These are phyloP conservation scores for Paramecium octaurelia DNA, from an alignment of 73 alveolate genomes.

Conservation along the genomic window DNA sequence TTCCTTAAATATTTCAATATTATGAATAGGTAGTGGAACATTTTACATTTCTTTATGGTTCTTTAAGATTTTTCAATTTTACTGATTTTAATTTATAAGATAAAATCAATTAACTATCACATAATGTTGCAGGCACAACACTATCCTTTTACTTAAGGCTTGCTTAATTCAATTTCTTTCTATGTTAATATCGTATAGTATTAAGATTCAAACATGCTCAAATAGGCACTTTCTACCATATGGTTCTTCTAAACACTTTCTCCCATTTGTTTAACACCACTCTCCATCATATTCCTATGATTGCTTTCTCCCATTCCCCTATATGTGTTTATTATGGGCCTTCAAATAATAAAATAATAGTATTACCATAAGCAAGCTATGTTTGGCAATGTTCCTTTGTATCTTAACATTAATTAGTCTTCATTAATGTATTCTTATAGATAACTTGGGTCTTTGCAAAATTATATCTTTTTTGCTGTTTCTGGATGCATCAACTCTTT, in stretches of 20 bases:
- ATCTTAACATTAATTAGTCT: neutral
- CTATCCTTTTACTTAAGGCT: neutral
- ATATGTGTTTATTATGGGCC: conserved; percentile 13
- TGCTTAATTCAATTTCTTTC: neutral
- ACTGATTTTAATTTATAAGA: neutral
- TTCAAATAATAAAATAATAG: neutral
- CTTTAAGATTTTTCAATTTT: neutral
- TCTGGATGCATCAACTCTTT: conserved; percentile 18
- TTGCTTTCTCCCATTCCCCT: neutral
- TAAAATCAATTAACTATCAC: neutral
- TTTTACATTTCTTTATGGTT: too few species aligned
- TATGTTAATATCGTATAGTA: neutral
- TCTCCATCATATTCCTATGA: neutral
- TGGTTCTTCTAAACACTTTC: neutral
- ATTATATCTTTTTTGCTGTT: conserved; percentile 19
- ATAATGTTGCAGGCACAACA: neutral
- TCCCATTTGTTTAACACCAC: neutral
- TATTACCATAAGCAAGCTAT: neutral
- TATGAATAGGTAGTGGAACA: too few species aligned
- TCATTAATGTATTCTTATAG: neutral
- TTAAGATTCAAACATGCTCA: neutral
- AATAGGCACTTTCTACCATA: neutral
- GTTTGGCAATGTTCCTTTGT: conserved; percentile 24
- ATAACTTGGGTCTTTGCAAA: conserved; percentile 5
- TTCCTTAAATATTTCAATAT: too few species aligned